Conservation (phyloP, 2,329 filamentous ascomycete species). For the Ophiocordyceps polyrhachis-furcata region DNA sequence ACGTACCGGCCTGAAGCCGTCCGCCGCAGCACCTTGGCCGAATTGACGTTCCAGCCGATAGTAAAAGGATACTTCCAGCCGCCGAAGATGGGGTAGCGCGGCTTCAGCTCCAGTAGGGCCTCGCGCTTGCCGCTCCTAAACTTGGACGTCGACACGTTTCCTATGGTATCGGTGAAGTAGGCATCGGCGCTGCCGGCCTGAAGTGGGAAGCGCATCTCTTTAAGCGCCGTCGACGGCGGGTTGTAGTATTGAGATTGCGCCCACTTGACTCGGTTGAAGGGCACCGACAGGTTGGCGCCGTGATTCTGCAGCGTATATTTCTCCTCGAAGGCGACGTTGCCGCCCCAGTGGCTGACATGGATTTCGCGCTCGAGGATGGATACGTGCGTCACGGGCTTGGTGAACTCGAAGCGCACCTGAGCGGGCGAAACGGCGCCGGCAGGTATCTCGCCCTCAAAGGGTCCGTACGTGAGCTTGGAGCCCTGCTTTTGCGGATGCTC, state of each 20-base stretch:
- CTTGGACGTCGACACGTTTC: slow-evolving; percentile 85
- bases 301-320: slow-evolving; percentile 76
- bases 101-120: slow-evolving; percentile 75
- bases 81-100: slow-evolving; percentile 89
- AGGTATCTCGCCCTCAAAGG: slow-evolving; percentile 57
- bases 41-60: slow-evolving; percentile 84
- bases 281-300: slow-evolving; percentile 55
- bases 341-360: slow-evolving; percentile 95
- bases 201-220: slow-evolving; percentile 65
- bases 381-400: slow-evolving; percentile 70
- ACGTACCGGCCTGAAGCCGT: slow-evolving; percentile 53
- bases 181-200: slow-evolving; percentile 63
- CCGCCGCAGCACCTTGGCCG: slow-evolving; percentile 56
- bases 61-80: slow-evolving; percentile 98
- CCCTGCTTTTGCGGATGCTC: slow-evolving; percentile 64
- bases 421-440: slow-evolving; percentile 57
- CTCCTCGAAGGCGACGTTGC: slow-evolving; percentile 90
- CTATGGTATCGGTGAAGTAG: slow-evolving; percentile 92
- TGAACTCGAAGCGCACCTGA: slow-evolving; percentile 83
- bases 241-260: slow-evolving; percentile 56
- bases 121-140: slow-evolving; percentile 65
- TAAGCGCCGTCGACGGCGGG: slow-evolving; percentile 59
- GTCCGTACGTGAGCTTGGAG: slow-evolving; percentile 72
- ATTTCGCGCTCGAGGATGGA: slow-evolving; percentile 71
- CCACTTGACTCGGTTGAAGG: slow-evolving; percentile 65